A percentile compares a stretch with the other conserved stretches of the same genome.
Evolutionary conservation across 805 yeast genomes (phyloP).

Genomic region (Candida parachauliodes): DNA sequence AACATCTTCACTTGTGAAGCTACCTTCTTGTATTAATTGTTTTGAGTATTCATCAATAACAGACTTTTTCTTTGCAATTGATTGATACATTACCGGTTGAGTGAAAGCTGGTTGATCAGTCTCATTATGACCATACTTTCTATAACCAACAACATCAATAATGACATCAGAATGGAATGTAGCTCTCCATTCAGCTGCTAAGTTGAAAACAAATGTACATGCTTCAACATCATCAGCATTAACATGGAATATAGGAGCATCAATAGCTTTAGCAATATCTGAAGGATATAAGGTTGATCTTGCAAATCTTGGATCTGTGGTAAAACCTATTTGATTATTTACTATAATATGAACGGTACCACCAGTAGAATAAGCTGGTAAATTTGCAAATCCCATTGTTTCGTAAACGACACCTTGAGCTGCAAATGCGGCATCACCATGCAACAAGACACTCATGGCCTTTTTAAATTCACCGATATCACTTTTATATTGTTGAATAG

Average conservation of each 20-base stretch:
- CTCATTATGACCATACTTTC: slow-evolving; percentile 98
- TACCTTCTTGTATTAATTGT: slow-evolving; percentile 77
- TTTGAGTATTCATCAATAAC: slow-evolving; percentile 83
- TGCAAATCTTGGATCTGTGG: slow-evolving; percentile 96
- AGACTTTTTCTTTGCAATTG: slow-evolving; percentile 83
- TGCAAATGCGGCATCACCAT: slow-evolving; percentile 99
- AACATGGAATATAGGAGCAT: slow-evolving; percentile 99
- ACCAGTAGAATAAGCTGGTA: slow-evolving; percentile 96
- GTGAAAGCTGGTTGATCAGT: slow-evolving; percentile 99
- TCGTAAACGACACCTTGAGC: slow-evolving; percentile 99
- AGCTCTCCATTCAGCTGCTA: slow-evolving; percentile 99
- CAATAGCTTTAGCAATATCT: slow-evolving; percentile 92
- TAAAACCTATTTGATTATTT: slow-evolving; percentile 98
- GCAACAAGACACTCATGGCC: slow-evolving; percentile 89
- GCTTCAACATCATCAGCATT: slow-evolving; percentile 98
- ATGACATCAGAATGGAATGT: slow-evolving; percentile 95
- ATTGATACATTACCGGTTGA: slow-evolving; percentile 95
- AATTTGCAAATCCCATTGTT: slow-evolving; percentile 89
- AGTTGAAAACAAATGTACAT: slow-evolving; percentile 81
- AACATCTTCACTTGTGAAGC: slow-evolving; percentile 85
- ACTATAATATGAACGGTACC: slow-evolving; percentile 96
- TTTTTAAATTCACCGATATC: slow-evolving; percentile 80
- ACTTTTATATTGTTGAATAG: slow-evolving; percentile 85
- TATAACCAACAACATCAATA: slow-evolving; percentile 95
- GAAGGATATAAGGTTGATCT: slow-evolving; percentile 98